Base-by-base conservation (phyloP, 108 stramenopile species). In the Mediolabrus comicus region DNA sequence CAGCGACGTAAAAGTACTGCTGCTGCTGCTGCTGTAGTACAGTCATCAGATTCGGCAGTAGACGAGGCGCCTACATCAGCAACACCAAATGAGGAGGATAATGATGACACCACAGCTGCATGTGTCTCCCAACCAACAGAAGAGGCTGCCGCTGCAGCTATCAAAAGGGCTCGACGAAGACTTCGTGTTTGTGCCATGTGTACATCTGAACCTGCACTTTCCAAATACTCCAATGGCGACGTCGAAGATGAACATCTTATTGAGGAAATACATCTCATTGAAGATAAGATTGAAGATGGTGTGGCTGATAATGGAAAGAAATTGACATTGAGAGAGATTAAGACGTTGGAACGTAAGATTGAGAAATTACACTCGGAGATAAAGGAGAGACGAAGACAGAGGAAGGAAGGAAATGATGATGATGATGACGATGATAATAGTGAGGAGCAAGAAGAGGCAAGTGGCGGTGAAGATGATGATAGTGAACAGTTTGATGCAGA, bases 141-240 rank as follows among this genome's bases (percentile, higher is more conserved):
- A 29, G 32, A 11, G 14, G 43, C n/a, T n/a, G n/a, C n/a, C n/a
- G n/a, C n/a, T n/a, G n/a, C 55, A 12, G 51, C 53, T 13, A 59
- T 32, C 5, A 22, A 10, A 32, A 22, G 51, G 25, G 16, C 71
- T 14, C 46, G 31, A 53, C 39, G 69, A 49, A 62, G 62, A 46
- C 62, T 71, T 16, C 76, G 82, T 25, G 88, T 86, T 1, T 91
- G 89, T 70, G 89, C 83, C 62, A 68, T 91, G 41, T 94, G 93
- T 68, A 79, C 86, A 56, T 84, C 84, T 53, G 90, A 90, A 71
- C 53, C 84, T 9, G 93, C 93, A 3, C 54, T 92, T 12, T 86
- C 86, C 32, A 85, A 84, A 78, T 67, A 78, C n/a, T 57, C 65
- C n/a, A 82, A 84, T 31, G 84, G 79, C 3, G 77, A 62, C 14